Evolutionary conservation across 1,139 yeast species (phyloP), one percentile per base, ranked within the genome.

Genomic region (Pichia inconspicua): DNA sequence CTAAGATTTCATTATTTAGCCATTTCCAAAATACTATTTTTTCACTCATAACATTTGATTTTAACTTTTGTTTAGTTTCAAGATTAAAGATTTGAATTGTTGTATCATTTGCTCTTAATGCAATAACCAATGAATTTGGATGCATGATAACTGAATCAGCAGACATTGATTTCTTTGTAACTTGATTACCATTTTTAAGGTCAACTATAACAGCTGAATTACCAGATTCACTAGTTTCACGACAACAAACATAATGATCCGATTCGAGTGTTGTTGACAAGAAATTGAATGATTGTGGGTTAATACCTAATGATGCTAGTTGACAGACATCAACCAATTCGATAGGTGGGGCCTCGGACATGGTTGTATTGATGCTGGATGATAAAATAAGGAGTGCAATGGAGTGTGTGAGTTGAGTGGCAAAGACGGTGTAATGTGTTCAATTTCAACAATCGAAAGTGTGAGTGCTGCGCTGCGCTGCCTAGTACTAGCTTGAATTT

Each of bases 101-200:
- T 48, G 96, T 88, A 56, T 97, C 97, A 63, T 90, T 94, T 43
- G 98, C 97, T 64, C 97, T 78, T 56, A 94, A 78, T 25, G 96
- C 89, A 59, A 94, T 90, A 56, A 92, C 90, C 68, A 82, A 79
- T 66, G 88, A 84, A 30, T 72, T 66, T 17, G 98, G 97, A 67
- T 90, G 96, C 95, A 94, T 84, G 64, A 94, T 92, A 46, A 97
- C 97, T 56, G 90, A 86, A 69, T 94, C 99, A 44, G 98, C 99
- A 49, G 88, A 80, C 96, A 94, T 94, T 66, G 86, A 85, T 70
- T 94, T 90, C 63, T 95, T 81, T 31, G 81, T 80, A 58, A 87
- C 82, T 59, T 80, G 77, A 64, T 80, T 80, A 70, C 81, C 82
- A 64, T 87, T 82, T 56, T 79, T 74, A 64, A 92, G 75, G 65